Evolutionary conservation across 2,329 filamentous ascomycete genomes (phyloP).

Genomic region (Cladophialophora psammophila): DNA sequence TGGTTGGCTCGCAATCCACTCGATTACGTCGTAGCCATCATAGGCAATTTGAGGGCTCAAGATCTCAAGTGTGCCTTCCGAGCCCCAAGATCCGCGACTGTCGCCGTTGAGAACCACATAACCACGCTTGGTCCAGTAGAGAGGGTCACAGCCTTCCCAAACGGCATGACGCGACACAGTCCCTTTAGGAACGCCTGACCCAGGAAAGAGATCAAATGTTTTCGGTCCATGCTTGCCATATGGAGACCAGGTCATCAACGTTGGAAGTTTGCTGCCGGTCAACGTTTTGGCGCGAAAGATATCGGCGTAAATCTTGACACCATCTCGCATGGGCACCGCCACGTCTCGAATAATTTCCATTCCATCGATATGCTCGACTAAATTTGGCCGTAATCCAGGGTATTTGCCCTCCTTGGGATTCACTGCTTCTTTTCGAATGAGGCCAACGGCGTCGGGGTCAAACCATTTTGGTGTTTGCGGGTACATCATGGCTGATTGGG

Average conservation of each 20-base stretch:
- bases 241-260: slow-evolving; percentile 73
- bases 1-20: slow-evolving; percentile 58
- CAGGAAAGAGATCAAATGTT: slow-evolving; percentile 19
- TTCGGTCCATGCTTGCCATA: slow-evolving; percentile 66
- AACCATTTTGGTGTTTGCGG: no score
- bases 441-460: neutral
- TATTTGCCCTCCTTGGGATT: slow-evolving; percentile 18
- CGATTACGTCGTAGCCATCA: slow-evolving; percentile 56
- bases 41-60: slow-evolving; percentile 51
- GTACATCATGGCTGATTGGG: no score
- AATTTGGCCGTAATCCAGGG: slow-evolving; percentile 12
- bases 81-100: slow-evolving; percentile 41
- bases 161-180: slow-evolving; percentile 54
- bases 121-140: slow-evolving; percentile 42
- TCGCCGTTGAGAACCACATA: slow-evolving; percentile 45
- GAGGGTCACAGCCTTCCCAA: slow-evolving; percentile 49
- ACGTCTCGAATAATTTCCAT: slow-evolving; percentile 19
- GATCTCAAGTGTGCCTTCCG: slow-evolving; percentile 45
- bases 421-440: slow-evolving; percentile 9
- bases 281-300: slow-evolving; percentile 9
- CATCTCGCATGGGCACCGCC: slow-evolving; percentile 21
- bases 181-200: slow-evolving; percentile 49
- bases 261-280: slow-evolving; percentile 54
- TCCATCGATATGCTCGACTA: slow-evolving; percentile 9
- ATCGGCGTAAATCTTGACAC: slow-evolving; percentile 22